Base-by-base conservation (phyloP, 2,329 filamentous ascomycete species). In the Sporothrix luriei region DNA sequence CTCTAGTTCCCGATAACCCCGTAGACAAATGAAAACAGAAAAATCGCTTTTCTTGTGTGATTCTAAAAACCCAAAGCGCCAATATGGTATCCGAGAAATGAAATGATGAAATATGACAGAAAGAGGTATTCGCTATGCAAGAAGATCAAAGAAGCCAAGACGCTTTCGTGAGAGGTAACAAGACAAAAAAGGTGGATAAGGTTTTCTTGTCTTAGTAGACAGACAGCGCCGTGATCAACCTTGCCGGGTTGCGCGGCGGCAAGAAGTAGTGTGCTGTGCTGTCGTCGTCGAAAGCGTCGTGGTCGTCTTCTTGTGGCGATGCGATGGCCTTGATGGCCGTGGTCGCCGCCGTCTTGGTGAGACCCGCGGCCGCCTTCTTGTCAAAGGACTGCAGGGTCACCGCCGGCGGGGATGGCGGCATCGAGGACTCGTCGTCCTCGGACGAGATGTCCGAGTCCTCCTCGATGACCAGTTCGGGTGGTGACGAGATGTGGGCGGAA, bases 341-440 rank as follows among this genome's bases (percentile, higher is more conserved):
- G 82, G 33, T 49, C 7, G 38, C 11, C 1, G 38, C 29, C 16
- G 57, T 9, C 26, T 21, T 54, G 57, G 16, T 10, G 3, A 40
- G 48, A 21, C 21, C 14, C 33, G 48, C n/a, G 11, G 57, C 21
- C 11, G 38, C 19, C 82, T 89, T 87, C 75, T 86, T 83, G 59
- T 84, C 81, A 76, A 92, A 91, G 52, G 84, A 80, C 71, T 87
- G 82, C 68, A 92, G 80, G 48, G 84, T 78, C 38, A 84, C 78
- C 26, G 83, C 82, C 55, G 87, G 86, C 49, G 90, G 90, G 71
- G 90, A 91, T 24, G 89, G 90, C 9, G 91, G 91, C 87, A 92
- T 87, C 62, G 84, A 81, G 66, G 84, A 81, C 74, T 91, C 89
- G 79, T 93, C 91, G 75, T 93, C 90, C 70, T 88, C 89, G 1